Evolutionary conservation across 179 eudicot species (phyloP).

Genomic region (Amaranthus tricolor): DNA sequence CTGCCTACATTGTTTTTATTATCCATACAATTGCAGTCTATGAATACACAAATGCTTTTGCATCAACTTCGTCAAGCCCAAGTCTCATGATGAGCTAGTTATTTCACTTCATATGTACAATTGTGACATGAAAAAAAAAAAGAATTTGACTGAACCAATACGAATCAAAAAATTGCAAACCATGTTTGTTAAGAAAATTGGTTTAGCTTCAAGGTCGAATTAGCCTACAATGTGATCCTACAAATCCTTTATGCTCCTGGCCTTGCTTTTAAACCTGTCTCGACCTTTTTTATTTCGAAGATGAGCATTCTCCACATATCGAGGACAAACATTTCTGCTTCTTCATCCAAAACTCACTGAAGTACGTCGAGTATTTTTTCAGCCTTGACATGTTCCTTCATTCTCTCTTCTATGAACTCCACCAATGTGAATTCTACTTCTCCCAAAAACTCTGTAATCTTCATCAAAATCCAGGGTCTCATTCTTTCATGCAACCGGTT

Average conservation of each 20-base stretch:
- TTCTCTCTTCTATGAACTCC: conserved; percentile 80
- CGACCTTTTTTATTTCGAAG: conserved; percentile 85
- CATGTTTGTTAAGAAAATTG: neutral
- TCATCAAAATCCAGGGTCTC: conserved; percentile 98
- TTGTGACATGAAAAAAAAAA: too few species aligned
- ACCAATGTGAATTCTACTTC: conserved; percentile 87
- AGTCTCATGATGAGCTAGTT: too few species aligned
- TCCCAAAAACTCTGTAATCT: conserved; percentile 84
- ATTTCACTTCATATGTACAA: too few species aligned
- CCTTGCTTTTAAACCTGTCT: conserved; percentile 66
- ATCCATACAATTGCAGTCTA: too few species aligned
- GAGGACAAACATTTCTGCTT: conserved; percentile 98
- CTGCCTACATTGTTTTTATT: too few species aligned
- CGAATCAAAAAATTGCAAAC: too few species aligned
- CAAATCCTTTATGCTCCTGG: conserved; percentile 42
- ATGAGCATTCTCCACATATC: conserved; percentile 99
- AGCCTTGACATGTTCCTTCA: conserved; percentile 69
- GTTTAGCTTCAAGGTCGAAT: conserved; percentile 6
- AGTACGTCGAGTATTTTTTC: conserved; percentile 77
- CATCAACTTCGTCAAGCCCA: too few species aligned
- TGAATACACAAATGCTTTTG: too few species aligned
- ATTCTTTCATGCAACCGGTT: conserved; percentile 76
- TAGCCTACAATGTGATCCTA: conserved; percentile 12
- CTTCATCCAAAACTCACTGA: conserved; percentile 81
- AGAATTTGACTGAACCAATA: too few species aligned